Percentiles rank a stretch among this genome's conserved stretches.
These are phyloP conservation scores for Aurantiochytrium sp. DNA, from an alignment of 108 stramenopile species.

Conservation along the genomic window DNA sequence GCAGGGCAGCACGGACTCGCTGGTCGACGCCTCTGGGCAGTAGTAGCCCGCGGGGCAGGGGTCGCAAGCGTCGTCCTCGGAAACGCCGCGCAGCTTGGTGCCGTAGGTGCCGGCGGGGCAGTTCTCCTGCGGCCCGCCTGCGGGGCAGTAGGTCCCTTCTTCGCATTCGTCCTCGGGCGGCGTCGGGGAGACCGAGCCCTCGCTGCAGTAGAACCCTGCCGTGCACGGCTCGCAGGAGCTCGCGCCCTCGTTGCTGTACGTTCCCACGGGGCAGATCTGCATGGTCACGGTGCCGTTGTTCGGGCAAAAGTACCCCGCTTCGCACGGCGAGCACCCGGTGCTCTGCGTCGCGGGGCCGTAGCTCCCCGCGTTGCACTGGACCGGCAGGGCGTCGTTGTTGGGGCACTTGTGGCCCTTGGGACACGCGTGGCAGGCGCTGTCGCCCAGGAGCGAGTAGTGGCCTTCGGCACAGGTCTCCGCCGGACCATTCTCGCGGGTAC, in stretches of 20 bases:
- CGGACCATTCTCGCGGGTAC: neutral
- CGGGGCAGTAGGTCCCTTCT: conserved; percentile 21
- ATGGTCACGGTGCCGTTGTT: neutral
- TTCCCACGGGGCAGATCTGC: neutral
- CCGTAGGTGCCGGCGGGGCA: conserved; percentile 31
- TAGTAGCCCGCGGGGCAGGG: conserved; percentile 45
- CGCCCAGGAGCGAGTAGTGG: neutral
- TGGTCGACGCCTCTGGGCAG: neutral
- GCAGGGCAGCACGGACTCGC: conserved; percentile 37
- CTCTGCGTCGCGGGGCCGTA: neutral
- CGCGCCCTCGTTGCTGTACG: neutral
- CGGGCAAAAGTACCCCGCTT: conserved; percentile 20
- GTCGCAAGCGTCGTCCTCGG: neutral
- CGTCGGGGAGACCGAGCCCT: neutral
- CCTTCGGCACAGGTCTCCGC: neutral
- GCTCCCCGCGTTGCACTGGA: neutral
- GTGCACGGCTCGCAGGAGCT: neutral
- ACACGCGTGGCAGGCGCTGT: conserved; percentile 26
- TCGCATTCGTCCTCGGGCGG: neutral
- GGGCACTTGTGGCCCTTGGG: conserved; percentile 38
- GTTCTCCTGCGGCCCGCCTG: no score
- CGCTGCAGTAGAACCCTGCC: conserved; percentile 39
- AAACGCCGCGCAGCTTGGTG: neutral
- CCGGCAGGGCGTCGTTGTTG: neutral
- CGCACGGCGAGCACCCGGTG: neutral